phyloP scores from a whole-genome alignment of 208 protist species.

The Naegleria lovaniensis region DNA sequence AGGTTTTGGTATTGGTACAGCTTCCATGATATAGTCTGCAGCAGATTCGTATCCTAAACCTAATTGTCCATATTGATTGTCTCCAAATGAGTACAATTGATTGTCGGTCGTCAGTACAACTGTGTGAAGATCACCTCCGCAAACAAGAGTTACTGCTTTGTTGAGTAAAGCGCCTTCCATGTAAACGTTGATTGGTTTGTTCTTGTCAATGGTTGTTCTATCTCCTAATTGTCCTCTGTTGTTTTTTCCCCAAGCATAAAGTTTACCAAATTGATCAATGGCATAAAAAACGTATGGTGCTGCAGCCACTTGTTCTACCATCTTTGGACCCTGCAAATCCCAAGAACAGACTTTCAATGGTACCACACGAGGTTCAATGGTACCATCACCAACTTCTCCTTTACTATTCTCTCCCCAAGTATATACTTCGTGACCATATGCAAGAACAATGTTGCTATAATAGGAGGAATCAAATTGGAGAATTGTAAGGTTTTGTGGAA shows the following conservation, averaged over 20 bases:
- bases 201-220: background rate
- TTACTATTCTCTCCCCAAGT: background rate
- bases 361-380: background rate
- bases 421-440: background rate
- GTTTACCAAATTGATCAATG: background rate
- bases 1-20: background rate
- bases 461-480: background rate
- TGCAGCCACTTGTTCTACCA: background rate
- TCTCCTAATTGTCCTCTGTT: background rate
- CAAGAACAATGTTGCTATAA: background rate
- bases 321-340: background rate
- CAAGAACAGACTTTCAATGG: background rate
- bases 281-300: background rate
- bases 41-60: background rate
- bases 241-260: background rate
- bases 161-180: background rate
- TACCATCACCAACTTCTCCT: background rate
- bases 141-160: background rate
- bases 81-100: background rate
- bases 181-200: background rate
- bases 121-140: background rate
- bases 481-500: background rate
- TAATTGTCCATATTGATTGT: background rate
- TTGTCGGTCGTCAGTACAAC: background rate
- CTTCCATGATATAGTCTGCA: background rate